A percentile compares a stretch with the other conserved stretches of the same genome.
Evolutionary conservation across 192 early-diverging fungal genomes (phyloP).

Genomic region (Thoreauomyces humboldtii): DNA sequence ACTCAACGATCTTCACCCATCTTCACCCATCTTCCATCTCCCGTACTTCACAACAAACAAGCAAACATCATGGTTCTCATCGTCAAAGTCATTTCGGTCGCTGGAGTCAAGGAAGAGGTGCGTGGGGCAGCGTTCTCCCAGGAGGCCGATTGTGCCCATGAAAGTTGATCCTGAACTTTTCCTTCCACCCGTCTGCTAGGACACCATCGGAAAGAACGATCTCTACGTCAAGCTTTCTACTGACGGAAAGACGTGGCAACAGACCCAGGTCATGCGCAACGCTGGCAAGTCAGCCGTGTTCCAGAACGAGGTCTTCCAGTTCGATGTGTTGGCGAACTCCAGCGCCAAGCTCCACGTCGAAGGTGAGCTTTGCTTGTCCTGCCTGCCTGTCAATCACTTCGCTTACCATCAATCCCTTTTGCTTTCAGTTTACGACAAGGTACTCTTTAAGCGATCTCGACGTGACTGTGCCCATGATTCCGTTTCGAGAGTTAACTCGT

Average conservation of each 20-base stretch:
- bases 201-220: slow-evolving; percentile 4
- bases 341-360: slow-evolving; percentile 10
- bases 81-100: slow-evolving; percentile 11
- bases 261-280: slow-evolving; percentile 10
- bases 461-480: too few relatives aligned
- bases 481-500: too few relatives aligned
- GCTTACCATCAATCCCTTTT: background rate
- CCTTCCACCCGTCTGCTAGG: background rate
- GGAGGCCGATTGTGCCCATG: background rate
- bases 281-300: slow-evolving; percentile 24
- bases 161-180: background rate
- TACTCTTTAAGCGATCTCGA: too few relatives aligned
- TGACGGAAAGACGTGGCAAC: slow-evolving; percentile 9
- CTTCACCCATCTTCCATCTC: too few relatives aligned
- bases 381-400: background rate
- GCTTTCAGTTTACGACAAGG: slow-evolving; percentile 20
- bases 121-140: background rate
- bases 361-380: background rate
- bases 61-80: slow-evolving; percentile 15
- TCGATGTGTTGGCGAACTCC: background rate
- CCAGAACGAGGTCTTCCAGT: slow-evolving; percentile 15
- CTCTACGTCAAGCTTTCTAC: slow-evolving; percentile 15
- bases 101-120: slow-evolving; percentile 24
- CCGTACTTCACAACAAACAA: too few relatives aligned
- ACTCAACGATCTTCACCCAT: too few relatives aligned